Percentiles rank a stretch among this genome's conserved stretches.
phyloP scores from a whole-genome alignment of 2,329 filamentous ascomycete genomes.

The Didymellaceae sp. region DNA sequence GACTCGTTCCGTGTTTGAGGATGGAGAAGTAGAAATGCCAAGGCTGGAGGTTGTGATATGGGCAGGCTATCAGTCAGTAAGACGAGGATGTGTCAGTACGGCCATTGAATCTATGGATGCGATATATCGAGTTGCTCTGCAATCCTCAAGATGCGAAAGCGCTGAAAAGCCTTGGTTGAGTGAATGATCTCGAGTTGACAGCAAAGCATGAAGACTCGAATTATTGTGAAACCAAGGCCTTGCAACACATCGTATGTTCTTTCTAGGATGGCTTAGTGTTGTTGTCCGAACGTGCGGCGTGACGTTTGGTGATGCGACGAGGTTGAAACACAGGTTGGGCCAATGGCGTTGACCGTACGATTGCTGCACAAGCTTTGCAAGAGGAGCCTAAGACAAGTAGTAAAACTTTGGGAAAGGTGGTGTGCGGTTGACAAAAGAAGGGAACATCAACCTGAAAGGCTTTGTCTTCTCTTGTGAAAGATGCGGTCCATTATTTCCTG shows the following conservation, averaged over 20 bases:
- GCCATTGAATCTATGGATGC: too few relatives aligned
- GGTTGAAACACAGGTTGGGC: slow-evolving; percentile 12
- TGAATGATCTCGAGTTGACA: too few relatives aligned
- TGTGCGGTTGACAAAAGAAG: too few relatives aligned
- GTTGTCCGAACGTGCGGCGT: neutral
- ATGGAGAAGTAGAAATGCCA: neutral
- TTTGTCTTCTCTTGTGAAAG: too few relatives aligned
- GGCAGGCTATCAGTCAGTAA: neutral
- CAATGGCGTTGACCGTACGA: slow-evolving; percentile 4
- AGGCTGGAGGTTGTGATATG: neutral
- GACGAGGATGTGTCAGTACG: too few relatives aligned
- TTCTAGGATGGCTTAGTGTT: slow-evolving; percentile 1
- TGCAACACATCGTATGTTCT: slow-evolving; percentile 5
- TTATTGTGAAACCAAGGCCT: neutral
- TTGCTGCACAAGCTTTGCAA: neutral
- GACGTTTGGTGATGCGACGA: slow-evolving; percentile 14
- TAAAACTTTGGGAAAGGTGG: too few relatives aligned
- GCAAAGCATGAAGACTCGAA: neutral
- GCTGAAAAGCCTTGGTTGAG: too few relatives aligned
- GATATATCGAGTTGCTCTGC: too few relatives aligned
- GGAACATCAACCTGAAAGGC: too few relatives aligned
- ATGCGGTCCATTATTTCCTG: too few relatives aligned
- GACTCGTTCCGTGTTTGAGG: slow-evolving; percentile 3
- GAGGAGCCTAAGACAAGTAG: too few relatives aligned
- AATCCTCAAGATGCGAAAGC: neutral